Conservation (phyloP, 2,329 filamentous ascomycete species). For the Microascus cirrosus region DNA sequence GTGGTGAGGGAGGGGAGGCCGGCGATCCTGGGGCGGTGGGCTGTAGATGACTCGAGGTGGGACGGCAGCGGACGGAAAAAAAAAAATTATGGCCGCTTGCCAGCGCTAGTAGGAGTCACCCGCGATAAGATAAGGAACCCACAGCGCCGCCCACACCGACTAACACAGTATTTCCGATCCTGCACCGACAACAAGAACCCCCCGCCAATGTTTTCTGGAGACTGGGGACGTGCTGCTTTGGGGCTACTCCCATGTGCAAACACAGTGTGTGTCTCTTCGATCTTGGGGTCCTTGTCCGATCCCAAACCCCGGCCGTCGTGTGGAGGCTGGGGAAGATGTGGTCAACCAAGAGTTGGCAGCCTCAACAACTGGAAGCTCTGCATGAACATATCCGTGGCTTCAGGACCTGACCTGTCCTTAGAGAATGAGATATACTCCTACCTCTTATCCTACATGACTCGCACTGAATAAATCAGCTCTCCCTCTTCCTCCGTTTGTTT, state of each 20-base stretch:
- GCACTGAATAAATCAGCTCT: no score
- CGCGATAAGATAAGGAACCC: slow-evolving; percentile 6
- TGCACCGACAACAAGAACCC: background rate
- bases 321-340: background rate
- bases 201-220: background rate
- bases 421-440: background rate
- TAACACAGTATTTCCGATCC: background rate
- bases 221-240: background rate
- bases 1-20: background rate
- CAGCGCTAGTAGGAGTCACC: slow-evolving; percentile 1
- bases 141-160: background rate
- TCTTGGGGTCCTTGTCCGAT: background rate
- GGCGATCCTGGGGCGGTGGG: slow-evolving; percentile 1
- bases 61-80: slow-evolving; percentile 8
- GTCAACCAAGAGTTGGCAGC: background rate
- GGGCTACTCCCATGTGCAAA: background rate
- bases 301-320: background rate
- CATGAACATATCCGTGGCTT: background rate
- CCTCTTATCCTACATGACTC: no score
- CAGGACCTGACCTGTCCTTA: background rate
- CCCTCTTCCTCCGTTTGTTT: background rate
- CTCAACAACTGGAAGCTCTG: background rate
- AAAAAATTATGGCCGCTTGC: background rate
- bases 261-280: background rate
- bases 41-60: slow-evolving; percentile 9